phyloP scores from a whole-genome alignment of 257 asterid genomes.

The Solanum chaucha region DNA sequence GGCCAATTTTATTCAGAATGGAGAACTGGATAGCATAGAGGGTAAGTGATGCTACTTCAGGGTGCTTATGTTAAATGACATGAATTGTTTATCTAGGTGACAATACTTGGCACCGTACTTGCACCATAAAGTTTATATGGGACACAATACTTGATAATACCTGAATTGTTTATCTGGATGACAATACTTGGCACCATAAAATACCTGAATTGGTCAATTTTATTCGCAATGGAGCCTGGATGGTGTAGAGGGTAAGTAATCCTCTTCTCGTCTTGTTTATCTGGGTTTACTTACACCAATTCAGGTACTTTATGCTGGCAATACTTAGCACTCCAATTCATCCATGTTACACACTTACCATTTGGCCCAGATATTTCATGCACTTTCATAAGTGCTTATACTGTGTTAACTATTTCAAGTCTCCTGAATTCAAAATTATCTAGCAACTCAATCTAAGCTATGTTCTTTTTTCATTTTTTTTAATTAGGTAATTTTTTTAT shows the following conservation, averaged over 20 bases:
- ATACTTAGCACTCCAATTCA: not conserved
- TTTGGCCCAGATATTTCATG: not conserved
- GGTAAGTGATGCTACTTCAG: slow-evolving; percentile 24
- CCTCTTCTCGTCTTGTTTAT: not conserved
- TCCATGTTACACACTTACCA: not conserved
- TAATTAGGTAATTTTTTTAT: not conserved
- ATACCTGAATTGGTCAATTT: slow-evolving; percentile 19
- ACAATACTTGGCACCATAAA: not conserved
- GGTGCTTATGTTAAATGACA: not conserved
- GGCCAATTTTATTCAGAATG: slow-evolving; percentile 48
- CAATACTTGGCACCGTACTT: not conserved
- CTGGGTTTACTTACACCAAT: not conserved
- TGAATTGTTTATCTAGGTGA: not conserved
- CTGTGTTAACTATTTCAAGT: not conserved
- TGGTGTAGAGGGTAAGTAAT: slow-evolving; percentile 44
- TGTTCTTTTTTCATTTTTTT: not conserved
- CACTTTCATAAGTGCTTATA: not conserved
- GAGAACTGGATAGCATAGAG: slow-evolving; percentile 53
- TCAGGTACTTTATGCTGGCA: not conserved
- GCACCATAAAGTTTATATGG: not conserved
- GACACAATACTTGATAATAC: not conserved
- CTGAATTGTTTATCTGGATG: not conserved
- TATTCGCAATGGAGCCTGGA: slow-evolving; percentile 49
- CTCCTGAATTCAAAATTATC: not conserved
- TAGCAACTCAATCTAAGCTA: not conserved